Evolutionary conservation across 1,139 yeast genomes (phyloP).

Genomic region (Sugiyamaella sp.): DNA sequence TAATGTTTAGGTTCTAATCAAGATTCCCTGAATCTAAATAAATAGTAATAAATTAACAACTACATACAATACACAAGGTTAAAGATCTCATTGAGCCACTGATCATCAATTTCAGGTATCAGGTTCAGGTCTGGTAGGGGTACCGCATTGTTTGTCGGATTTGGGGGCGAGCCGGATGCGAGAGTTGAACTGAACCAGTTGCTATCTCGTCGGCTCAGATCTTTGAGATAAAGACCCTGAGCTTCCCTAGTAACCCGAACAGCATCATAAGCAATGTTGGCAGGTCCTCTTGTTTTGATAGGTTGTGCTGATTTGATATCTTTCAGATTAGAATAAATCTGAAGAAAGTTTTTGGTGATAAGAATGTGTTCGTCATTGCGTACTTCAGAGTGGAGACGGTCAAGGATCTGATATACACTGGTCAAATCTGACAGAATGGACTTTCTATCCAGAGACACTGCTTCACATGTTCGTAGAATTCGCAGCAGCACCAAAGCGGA

Average conservation of each 20-base stretch:
- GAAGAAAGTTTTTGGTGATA: conserved; percentile 15
- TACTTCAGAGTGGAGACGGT: conserved; percentile 5
- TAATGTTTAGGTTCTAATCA: too few species aligned
- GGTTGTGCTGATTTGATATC: conserved; percentile 13
- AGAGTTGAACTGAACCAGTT: neutral
- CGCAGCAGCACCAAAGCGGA: conserved; percentile 14
- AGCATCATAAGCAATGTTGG: conserved; percentile 19
- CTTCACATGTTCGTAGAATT: conserved; percentile 7
- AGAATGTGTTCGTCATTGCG: conserved; percentile 14
- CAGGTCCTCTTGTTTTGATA: conserved; percentile 16
- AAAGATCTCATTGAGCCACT: conserved; percentile 9
- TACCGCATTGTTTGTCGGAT: neutral
- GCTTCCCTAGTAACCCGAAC: conserved; percentile 16
- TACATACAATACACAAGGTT: conserved; percentile 14
- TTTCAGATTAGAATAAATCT: conserved; percentile 6
- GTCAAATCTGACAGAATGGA: conserved; percentile 9
- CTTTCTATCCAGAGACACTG: conserved; percentile 12
- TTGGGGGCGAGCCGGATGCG: neutral
- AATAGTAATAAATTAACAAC: conserved; percentile 1
- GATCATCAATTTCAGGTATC: conserved; percentile 6
- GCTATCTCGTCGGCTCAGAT: too few species aligned
- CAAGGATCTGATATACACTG: conserved; percentile 11
- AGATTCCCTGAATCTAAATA: neutral
- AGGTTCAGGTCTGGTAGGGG: conserved; percentile 1
- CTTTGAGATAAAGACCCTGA: conserved; percentile 1